phyloP scores from a whole-genome alignment of 225 moss, liverwort and hornwort genomes.

The Anthoceros angustus region DNA sequence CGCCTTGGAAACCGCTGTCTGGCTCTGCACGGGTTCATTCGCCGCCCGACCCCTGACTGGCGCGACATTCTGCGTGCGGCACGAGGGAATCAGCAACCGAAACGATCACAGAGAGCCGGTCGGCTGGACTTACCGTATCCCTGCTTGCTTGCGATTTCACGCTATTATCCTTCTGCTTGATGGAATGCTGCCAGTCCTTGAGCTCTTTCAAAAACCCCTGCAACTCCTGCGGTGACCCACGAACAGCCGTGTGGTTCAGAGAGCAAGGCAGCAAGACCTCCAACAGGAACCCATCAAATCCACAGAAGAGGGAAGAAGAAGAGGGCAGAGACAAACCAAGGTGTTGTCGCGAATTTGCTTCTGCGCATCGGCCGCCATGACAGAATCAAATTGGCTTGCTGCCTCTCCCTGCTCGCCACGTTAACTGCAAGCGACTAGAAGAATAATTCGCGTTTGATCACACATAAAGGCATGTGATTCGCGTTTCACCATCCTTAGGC shows the following conservation, averaged over 20 bases:
- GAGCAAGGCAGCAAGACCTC: neutral
- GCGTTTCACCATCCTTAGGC: no score
- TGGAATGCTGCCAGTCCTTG: constrained; percentile 70
- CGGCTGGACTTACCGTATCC: constrained; percentile 11
- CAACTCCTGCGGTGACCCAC: constrained; percentile 43
- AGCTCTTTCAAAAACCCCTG: constrained; percentile 83
- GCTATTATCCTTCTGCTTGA: constrained; percentile 77
- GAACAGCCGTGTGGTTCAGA: neutral
- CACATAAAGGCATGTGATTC: no score
- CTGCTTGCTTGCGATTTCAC: constrained; percentile 22
- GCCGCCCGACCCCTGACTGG: neutral
- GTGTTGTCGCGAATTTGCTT: constrained; percentile 86
- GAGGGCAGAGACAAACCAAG: constrained; percentile 30
- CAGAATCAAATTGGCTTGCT: no score
- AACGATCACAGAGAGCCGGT: neutral
- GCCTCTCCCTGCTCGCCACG: no score
- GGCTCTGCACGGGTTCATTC: constrained; percentile 22
- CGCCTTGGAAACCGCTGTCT: constrained; percentile 17
- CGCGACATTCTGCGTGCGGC: neutral
- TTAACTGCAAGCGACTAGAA: no score
- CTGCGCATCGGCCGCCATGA: constrained; percentile 38
- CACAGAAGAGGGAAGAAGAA: neutral
- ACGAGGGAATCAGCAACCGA: neutral
- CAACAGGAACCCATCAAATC: neutral
- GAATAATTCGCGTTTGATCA: no score